Evolutionary conservation across 768 basidiomycete species (phyloP), one percentile per base, ranked within the genome.

Genomic region (Lactarius quietus): DNA sequence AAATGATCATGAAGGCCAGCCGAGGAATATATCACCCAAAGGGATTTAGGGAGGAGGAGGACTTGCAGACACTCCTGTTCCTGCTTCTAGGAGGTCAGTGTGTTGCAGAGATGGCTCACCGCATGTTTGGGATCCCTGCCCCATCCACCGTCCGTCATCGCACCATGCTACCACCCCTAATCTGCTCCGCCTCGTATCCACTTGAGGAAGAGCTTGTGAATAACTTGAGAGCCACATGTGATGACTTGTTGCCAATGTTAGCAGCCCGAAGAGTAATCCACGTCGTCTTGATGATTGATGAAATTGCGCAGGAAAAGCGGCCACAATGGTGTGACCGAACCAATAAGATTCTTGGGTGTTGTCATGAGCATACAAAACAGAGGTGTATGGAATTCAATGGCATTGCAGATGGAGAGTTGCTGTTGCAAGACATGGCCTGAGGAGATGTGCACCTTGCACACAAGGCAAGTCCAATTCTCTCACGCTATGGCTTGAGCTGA

Each of bases 291-390:
- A 63, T 63, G 62, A 39, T 57, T 5, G 57, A 63, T 9, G 65
- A 66, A 10, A 12, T 66, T 0, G 28, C 52, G 0, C 10, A 45
- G 2, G 59, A 66, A 29, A 28, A 17, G 10, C 17, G 61, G 0
- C 61, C 29, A 23, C 39, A 51, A 6, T 66, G 57, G 56, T 57
- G 62, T 18, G 48, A 58, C 4, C 35, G 33, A 18, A 51, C 55
- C 0, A 66, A 66, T n/a, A 59, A 53, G 3, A 15, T 66, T 2
- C 38, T 66, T 1, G 65, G 65, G 0, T 14, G 58, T 7, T 66
- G 65, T n/a, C 9, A 51, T 0, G 61, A 66, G 38, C 56, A 58
- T n/a, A 51, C n/a, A 2, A 10, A 35, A 1, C 12, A 20, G 6
- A 48, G 35, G 1, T 35, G 20, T 2, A 18, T 62, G 2, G 61